These are phyloP conservation scores for Myriosclerotinia curreyana DNA, from an alignment of 2,329 filamentous ascomycete species.

Conservation along the genomic window DNA sequence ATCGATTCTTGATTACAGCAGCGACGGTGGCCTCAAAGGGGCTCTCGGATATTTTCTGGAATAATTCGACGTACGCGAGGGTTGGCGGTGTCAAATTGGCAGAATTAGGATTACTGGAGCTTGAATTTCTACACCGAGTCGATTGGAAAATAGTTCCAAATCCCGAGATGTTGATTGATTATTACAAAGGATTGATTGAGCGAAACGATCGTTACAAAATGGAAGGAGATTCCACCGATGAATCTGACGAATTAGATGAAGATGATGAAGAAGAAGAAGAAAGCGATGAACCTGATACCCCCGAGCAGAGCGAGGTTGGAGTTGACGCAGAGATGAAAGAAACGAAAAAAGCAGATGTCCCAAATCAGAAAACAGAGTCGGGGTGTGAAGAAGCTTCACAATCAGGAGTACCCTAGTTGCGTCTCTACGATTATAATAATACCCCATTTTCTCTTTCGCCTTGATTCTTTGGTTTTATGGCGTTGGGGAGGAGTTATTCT, in stretches of 20 bases:
- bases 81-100: conserved; percentile 89
- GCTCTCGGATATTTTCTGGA: conserved; percentile 96
- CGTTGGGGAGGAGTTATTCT: conserved; percentile 14
- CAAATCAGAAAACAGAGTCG: conserved; percentile 25
- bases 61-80: conserved; percentile 91
- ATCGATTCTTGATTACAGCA: conserved; percentile 93
- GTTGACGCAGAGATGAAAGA: conserved; percentile 36
- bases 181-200: conserved; percentile 83
- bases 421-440: conserved; percentile 13
- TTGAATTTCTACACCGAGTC: conserved; percentile 88
- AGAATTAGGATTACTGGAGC: conserved; percentile 84
- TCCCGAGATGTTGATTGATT: conserved; percentile 88
- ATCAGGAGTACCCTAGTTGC: neutral
- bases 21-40: conserved; percentile 96
- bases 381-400: conserved; percentile 4
- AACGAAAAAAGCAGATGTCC: conserved; percentile 36
- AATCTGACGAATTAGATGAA: conserved; percentile 14
- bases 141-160: conserved; percentile 98
- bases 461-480: conserved; percentile 18
- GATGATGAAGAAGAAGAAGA: conserved; percentile 34
- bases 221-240: conserved; percentile 33
- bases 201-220: conserved; percentile 56
- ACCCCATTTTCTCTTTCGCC: conserved; percentile 10
- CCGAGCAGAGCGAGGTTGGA: conserved; percentile 29
- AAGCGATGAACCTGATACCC: conserved; percentile 39